A percentile compares a stretch with the other conserved stretches of the same genome.
Conservation (phyloP, 306 rosid genomes). For the Senna siamea region DNA sequence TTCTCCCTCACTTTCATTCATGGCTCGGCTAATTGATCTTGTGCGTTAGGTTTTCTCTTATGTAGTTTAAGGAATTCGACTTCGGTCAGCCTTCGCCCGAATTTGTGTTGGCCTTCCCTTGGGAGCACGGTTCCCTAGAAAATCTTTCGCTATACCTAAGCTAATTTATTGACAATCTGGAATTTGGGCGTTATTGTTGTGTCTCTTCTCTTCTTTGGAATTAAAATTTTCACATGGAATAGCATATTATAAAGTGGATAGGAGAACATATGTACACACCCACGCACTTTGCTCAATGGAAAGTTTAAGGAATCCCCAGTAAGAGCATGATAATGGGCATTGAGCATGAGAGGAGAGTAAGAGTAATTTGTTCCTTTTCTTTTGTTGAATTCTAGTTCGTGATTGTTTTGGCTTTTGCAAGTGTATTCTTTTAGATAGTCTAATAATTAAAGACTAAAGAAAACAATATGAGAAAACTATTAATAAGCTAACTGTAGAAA, state of each 20-base stretch:
- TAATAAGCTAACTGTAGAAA: too few relatives aligned
- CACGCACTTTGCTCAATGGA: neutral
- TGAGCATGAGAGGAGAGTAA: neutral
- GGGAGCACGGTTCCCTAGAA: neutral
- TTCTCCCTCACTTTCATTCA: neutral
- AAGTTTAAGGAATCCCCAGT: neutral
- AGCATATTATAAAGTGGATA: neutral
- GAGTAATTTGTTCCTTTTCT: neutral
- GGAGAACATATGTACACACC: neutral
- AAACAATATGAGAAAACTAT: too few relatives aligned
- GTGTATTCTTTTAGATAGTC: neutral
- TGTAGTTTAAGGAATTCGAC: neutral
- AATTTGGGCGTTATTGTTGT: slow-evolving; percentile 16
- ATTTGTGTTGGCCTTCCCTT: neutral
- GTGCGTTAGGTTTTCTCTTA: neutral
- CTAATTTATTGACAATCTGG: neutral
- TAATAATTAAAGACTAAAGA: too few relatives aligned
- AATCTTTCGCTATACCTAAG: neutral
- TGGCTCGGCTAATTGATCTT: neutral
- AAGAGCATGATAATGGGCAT: neutral
- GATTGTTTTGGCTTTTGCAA: neutral
- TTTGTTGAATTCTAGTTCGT: neutral
- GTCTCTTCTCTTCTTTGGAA: neutral
- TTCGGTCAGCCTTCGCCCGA: neutral
- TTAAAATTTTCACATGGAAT: neutral